These are phyloP conservation scores for Caloboletus firmus DNA, from an alignment of 1,284 basidiomycete species.

Conservation along the genomic window DNA sequence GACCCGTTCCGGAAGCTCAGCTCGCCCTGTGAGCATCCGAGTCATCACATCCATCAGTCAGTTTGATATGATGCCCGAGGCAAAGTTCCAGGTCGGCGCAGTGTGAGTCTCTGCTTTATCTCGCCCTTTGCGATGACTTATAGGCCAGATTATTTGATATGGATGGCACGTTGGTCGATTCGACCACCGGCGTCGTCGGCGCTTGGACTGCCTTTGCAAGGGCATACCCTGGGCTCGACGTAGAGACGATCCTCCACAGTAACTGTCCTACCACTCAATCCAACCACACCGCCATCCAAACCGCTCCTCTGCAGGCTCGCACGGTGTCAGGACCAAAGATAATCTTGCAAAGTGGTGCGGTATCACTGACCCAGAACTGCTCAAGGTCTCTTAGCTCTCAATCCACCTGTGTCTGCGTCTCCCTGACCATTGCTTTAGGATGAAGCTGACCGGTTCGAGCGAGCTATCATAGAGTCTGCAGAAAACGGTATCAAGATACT, in stretches of 20 bases:
- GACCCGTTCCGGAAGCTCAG: neutral
- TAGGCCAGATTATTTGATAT: conserved; percentile 66
- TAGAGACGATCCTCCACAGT: conserved; percentile 65
- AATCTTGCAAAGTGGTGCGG: conserved; percentile 73
- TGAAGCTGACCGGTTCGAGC: conserved; percentile 68
- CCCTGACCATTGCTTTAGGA: conserved; percentile 38
- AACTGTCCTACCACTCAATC: conserved; percentile 18
- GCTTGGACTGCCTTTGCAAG: conserved; percentile 70
- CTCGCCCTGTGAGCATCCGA: neutral
- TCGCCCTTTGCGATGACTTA: conserved; percentile 8
- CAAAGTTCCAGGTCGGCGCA: conserved; percentile 53
- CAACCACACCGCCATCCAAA: neutral
- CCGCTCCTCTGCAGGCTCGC: conserved; percentile 54
- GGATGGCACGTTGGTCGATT: conserved; percentile 78
- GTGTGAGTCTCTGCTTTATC: conserved; percentile 42
- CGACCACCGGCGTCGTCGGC: conserved; percentile 69
- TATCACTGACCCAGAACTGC: conserved; percentile 62
- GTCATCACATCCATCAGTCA: neutral
- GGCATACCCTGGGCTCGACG: conserved; percentile 62
- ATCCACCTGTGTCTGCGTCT: neutral
- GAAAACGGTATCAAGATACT: conserved; percentile 60
- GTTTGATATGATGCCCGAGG: conserved; percentile 47
- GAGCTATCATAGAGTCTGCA: conserved; percentile 59
- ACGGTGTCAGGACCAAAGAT: conserved; percentile 80
- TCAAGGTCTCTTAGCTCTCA: conserved; percentile 50